Base-by-base conservation (phyloP, 345 rosid species). In the Eucalyptus sideroxylon region DNA sequence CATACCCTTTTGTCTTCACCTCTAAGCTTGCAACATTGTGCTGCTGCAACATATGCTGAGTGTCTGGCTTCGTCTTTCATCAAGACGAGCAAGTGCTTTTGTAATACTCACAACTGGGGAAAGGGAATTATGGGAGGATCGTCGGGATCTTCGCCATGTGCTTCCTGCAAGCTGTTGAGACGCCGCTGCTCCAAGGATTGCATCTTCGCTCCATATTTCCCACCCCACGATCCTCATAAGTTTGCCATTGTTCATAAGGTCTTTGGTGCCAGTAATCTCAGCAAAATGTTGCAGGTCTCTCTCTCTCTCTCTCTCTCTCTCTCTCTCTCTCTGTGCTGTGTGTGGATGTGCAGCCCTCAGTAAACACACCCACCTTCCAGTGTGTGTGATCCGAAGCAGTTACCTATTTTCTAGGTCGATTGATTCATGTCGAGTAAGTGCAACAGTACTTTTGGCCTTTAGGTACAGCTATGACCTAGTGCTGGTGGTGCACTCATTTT, bases 101-200 rank as follows among this genome's bases (percentile, higher is more conserved):
- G 45, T 53, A 19, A 86, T 53, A 86, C 45, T 21, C 45, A 51
- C 19, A 34, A 49, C 37, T 31, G 34, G 47, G n/a, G 26, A 19
- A 72, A 16, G 21, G 47, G 59, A 65, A 30, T 40, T 77, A 93
- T 93, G 94, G 94, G 91, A 30, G 94, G 93, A 60, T 92, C 90
- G 42, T 77, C 83, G 7, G 83, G 83, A 37, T 77, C 85, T 37
- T 92, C 96, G 26, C 97, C 97, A 31, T 95, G 97, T 59, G 97
- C 97, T n/a, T 95, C 96, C 45, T 95, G 97, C 93, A 95, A 94
- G 92, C 88, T 95, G 83, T 93, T 95, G 16, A 92, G 96, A 62
- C 94, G 97, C 65, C 93, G 96, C n/a, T 95, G 97, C 82, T 92
- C 94, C 89, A 92, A 94, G 86, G 97, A 94, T 91, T 95, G 97